Percentiles rank a stretch among this genome's conserved stretches.
These are phyloP conservation scores for Suhomyces sp. DNA, from an alignment of 805 yeast species.

Conservation along the genomic window DNA sequence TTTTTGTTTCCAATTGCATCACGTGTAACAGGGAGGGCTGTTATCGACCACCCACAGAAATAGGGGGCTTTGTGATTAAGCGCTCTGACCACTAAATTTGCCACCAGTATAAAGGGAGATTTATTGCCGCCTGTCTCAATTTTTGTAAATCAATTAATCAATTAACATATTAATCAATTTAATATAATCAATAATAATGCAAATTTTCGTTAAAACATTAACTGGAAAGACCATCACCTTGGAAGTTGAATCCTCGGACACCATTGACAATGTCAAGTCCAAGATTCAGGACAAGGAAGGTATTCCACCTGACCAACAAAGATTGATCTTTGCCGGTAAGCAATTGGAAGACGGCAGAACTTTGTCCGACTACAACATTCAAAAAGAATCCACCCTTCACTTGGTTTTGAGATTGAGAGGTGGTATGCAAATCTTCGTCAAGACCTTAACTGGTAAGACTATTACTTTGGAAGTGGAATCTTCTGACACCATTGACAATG, in stretches of 20 bases:
- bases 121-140: not conserved
- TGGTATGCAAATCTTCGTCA: slow-evolving; percentile 43
- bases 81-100: slow-evolving; percentile 3
- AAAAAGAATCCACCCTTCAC: slow-evolving; percentile 97
- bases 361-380: slow-evolving; percentile 98
- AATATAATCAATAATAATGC: slow-evolving; percentile 46
- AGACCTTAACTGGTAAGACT: slow-evolving; percentile 61
- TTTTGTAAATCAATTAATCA: slow-evolving; percentile 23
- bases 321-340: slow-evolving; percentile 99
- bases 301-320: slow-evolving; percentile 99
- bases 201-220: slow-evolving; percentile 98
- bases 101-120: slow-evolving; percentile 2
- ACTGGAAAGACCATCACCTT: slow-evolving; percentile 99
- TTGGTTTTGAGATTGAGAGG: slow-evolving; percentile 97
- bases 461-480: slow-evolving; percentile 95
- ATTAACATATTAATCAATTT: slow-evolving; percentile 43
- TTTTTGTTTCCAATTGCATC: slow-evolving; percentile 1
- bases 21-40: slow-evolving; percentile 5
- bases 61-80: slow-evolving; percentile 4
- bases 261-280: slow-evolving; percentile 97
- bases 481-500: slow-evolving; percentile 95
- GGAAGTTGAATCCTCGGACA: slow-evolving; percentile 98
- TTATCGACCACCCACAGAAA: slow-evolving; percentile 1
- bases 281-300: slow-evolving; percentile 99
- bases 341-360: slow-evolving; percentile 99